A percentile compares a stretch with the other conserved stretches of the same genome.
Evolutionary conservation across 148 eudicot species (phyloP).

Genomic region (Simmondsia chinensis): DNA sequence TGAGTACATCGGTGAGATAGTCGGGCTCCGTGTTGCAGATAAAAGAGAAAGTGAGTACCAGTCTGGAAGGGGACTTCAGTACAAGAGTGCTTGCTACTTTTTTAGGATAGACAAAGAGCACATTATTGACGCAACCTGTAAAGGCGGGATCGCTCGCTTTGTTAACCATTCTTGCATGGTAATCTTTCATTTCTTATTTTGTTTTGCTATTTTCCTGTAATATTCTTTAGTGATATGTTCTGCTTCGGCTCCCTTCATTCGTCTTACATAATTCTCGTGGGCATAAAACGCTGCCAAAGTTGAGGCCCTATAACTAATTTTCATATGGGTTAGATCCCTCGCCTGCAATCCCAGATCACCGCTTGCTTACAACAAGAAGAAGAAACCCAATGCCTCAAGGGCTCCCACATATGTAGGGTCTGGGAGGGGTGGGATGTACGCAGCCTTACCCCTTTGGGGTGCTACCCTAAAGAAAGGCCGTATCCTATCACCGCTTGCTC

Average conservation of each 20-base stretch:
- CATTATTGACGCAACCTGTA: slow-evolving; percentile 70
- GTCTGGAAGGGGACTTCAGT: slow-evolving; percentile 50
- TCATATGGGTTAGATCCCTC: too few relatives aligned
- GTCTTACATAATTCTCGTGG: too few relatives aligned
- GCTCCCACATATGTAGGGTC: too few relatives aligned
- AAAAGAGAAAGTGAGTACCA: slow-evolving; percentile 64
- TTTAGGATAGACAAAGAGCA: slow-evolving; percentile 74
- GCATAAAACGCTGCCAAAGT: too few relatives aligned
- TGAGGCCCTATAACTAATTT: too few relatives aligned
- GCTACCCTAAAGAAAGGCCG: too few relatives aligned
- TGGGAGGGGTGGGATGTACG: too few relatives aligned
- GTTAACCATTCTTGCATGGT: slow-evolving; percentile 85
- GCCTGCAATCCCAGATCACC: neutral
- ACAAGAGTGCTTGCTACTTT: slow-evolving; percentile 78
- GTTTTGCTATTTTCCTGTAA: neutral
- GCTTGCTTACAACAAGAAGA: too few relatives aligned
- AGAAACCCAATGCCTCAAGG: too few relatives aligned
- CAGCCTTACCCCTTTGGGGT: too few relatives aligned
- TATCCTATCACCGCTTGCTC: too few relatives aligned
- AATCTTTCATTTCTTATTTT: slow-evolving; percentile 8
- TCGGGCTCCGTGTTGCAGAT: slow-evolving; percentile 74
- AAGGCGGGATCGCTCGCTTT: slow-evolving; percentile 81
- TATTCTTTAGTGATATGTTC: neutral
- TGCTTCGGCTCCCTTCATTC: too few relatives aligned
- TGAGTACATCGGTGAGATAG: slow-evolving; percentile 76